Base-by-base conservation (phyloP, 148 eudicot species). In the Persicaria maculosa region DNA sequence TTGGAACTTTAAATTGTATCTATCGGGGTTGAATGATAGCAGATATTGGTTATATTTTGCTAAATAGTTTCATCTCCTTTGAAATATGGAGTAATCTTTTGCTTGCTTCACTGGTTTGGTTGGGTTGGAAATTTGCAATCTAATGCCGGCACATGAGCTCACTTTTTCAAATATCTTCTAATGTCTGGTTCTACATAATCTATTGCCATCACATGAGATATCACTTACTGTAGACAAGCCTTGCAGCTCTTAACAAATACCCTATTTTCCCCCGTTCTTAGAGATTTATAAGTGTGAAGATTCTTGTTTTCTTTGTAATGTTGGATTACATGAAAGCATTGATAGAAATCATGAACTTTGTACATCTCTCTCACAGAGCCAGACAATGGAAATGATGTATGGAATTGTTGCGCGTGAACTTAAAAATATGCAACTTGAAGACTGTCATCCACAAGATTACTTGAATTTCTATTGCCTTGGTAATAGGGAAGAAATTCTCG, bases 391-490 rank as follows among this genome's bases (percentile, higher is more conserved):
- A 80, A 83, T 80, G 85, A 95, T 95, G 98, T 95, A 95, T 72
- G 80, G 74, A 20, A 69, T 85, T 72, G 82, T 95, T 79, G 96
- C 98, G 9, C 76, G 64, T 76, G 97, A 92, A 79, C 85, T 95
- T 69, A 87, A 90, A 74, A 73, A 83, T 19, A 79, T 84, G 93
- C 84, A 90, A 68, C 77, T 95, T 74, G 71, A 76, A 31, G 91
- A 87, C 71, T 71, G 77, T 16, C 84, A 84, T 84, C 98, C 90
- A 53, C 85, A 72, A 53, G 93, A 95, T 83, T 95, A 95, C 80
- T 79, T 95, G 77, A 95, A 92, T 81, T 95, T 95, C 86, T 95
- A 85, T 78, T 92, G 93, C 83, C 92, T 95, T 76, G 98, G 98
- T 20, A 91, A 95, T 14, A 86, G 97, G 55, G 98, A 95, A 81